Evolutionary conservation across 78 protist genomes (phyloP), one percentile per base, ranked within the genome.

Genomic region (Speleostelium caveatum): DNA sequence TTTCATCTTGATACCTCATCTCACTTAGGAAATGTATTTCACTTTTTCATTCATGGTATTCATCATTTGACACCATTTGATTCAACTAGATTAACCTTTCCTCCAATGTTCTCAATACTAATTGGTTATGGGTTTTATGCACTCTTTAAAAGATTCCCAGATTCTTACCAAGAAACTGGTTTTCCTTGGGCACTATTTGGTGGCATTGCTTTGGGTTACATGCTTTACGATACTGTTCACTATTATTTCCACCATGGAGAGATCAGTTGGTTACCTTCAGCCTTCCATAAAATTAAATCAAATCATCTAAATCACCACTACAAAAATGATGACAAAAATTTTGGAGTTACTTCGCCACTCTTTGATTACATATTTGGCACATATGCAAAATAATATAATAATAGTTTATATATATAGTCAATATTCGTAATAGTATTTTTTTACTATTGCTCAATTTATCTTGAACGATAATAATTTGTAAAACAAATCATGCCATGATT

Each of bases 51-150:
- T 21, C 97, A 96, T 36, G 97, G 97, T 19, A 78, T 94, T 61
- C 97, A 96, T 73, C 97, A 96, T 93, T 53, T 96, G 32, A 93
- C 92, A 14, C 97, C 97, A 69, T 60, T 71, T 36, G 97, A 96
- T 72, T 28, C 89, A 22, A 77, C 87, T 38, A 67, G 97, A 38
- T 59, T 95, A 26, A 93, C 94, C 21, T 92, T 95, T 17, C 97
- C 97, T 36, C 93, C 94, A 39, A 45, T 66, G 35, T 88, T 88
- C 38, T 69, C 94, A 17, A 62, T 74, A 16, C 32, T 83, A 2
- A 69, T 83, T 56, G 89, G 77, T 51, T n/a, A 26, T 66, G 91
- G 80, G 8, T 58, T 62, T 28, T 83, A 51, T 59, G 69, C 56
- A 83, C 21, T 53, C 3, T 67, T 83, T 41, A 21, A 4, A 19